phyloP scores from a whole-genome alignment of 805 yeast genomes.

The Metschnikowia lunata region DNA sequence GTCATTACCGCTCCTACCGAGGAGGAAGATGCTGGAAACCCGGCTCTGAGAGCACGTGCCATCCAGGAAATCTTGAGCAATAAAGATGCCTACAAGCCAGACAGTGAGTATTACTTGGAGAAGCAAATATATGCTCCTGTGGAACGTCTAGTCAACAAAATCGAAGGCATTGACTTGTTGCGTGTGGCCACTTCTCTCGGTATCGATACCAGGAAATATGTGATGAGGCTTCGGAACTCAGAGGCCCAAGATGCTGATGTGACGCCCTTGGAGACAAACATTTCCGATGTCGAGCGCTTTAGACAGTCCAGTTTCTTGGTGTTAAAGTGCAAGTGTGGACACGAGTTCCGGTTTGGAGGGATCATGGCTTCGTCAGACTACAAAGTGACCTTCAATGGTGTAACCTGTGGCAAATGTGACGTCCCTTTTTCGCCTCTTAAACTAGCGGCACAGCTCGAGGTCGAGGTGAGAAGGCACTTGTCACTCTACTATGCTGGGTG shows the following conservation, averaged over 20 bases:
- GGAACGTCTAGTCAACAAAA: constrained; percentile 76
- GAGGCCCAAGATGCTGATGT: constrained; percentile 35
- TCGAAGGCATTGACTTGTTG: constrained; percentile 81
- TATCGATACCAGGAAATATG: constrained; percentile 63
- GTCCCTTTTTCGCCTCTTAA: constrained; percentile 46
- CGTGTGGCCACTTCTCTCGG: constrained; percentile 77
- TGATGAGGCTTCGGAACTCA: constrained; percentile 38
- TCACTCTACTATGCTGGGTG: constrained; percentile 81
- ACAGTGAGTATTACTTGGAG: constrained; percentile 73
- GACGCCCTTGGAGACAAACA: constrained; percentile 75
- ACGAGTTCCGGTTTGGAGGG: constrained; percentile 68
- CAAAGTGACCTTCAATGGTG: constrained; percentile 60
- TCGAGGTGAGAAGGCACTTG: constrained; percentile 63
- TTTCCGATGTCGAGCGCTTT: constrained; percentile 80
- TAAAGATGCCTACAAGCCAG: constrained; percentile 55
- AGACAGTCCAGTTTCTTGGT: constrained; percentile 53
- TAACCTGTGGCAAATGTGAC: constrained; percentile 64
- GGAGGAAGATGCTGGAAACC: constrained; percentile 15
- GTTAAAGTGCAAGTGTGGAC: constrained; percentile 61
- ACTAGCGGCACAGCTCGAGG: constrained; percentile 70
- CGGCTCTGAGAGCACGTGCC: constrained; percentile 82
- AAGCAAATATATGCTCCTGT: constrained; percentile 90
- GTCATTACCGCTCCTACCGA: constrained; percentile 56
- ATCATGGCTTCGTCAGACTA: constrained; percentile 60
- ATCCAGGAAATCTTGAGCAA: constrained; percentile 64